Evolutionary conservation across 768 basidiomycete species (phyloP).

Genomic region (Arthromyces matolae): DNA sequence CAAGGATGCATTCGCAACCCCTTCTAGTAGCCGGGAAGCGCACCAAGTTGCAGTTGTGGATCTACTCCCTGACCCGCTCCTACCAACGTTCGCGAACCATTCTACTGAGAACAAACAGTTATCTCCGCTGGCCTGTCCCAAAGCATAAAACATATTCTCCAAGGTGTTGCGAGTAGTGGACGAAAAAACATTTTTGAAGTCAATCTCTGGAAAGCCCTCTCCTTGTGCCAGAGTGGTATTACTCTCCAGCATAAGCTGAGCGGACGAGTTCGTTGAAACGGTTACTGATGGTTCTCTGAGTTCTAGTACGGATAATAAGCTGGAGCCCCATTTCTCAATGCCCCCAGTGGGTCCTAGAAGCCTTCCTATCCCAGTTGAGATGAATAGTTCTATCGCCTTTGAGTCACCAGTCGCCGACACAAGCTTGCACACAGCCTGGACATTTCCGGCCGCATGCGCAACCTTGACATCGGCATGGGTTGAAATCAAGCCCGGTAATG

Average conservation of each 20-base stretch:
- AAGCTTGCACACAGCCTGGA: slow-evolving; percentile 68
- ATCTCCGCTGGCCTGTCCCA: slow-evolving; percentile 70
- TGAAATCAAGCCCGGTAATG: slow-evolving; percentile 69
- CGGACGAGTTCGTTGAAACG: slow-evolving; percentile 43
- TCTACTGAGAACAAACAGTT: slow-evolving; percentile 73
- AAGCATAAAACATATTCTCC: slow-evolving; percentile 65
- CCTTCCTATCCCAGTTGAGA: slow-evolving; percentile 52
- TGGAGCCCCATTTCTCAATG: slow-evolving; percentile 92
- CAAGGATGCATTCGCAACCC: slow-evolving; percentile 51
- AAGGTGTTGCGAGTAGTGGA: slow-evolving; percentile 51
- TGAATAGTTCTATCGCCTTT: slow-evolving; percentile 31
- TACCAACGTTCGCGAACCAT: slow-evolving; percentile 67
- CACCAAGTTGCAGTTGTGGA: slow-evolving; percentile 83
- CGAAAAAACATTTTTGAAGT: slow-evolving; percentile 53
- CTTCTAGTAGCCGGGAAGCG: slow-evolving; percentile 71
- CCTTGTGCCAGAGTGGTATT: slow-evolving; percentile 31
- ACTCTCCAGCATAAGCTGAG: slow-evolving; percentile 57
- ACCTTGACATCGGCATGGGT: slow-evolving; percentile 74
- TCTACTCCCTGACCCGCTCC: slow-evolving; percentile 37
- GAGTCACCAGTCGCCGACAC: slow-evolving; percentile 21
- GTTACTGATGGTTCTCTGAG: slow-evolving; percentile 54
- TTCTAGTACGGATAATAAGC: slow-evolving; percentile 76
- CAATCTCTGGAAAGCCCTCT: slow-evolving; percentile 55
- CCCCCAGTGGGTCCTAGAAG: slow-evolving; percentile 80
- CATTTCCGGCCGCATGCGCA: slow-evolving; percentile 59